These are phyloP conservation scores for Nelumbo lutea DNA, from an alignment of 164 flowering plant species.

Conservation along the genomic window DNA sequence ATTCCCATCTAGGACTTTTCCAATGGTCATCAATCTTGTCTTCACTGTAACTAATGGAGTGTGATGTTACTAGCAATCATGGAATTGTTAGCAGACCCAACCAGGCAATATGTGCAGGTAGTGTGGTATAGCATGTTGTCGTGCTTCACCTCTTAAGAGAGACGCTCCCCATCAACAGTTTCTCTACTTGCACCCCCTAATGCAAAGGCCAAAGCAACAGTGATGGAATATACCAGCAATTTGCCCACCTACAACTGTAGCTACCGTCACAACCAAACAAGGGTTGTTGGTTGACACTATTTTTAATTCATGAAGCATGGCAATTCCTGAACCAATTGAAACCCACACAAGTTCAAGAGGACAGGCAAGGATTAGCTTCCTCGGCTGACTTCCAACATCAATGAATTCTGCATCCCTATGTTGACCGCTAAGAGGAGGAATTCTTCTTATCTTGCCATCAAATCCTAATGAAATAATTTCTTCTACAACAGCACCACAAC, in stretches of 20 bases:
- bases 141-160: constrained; percentile 59
- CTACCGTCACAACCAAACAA: constrained; percentile 75
- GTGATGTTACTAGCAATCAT: too few species aligned
- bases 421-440: constrained; percentile 55
- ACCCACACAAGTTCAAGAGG: constrained; percentile 65
- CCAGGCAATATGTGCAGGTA: too few species aligned
- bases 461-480: constrained; percentile 76
- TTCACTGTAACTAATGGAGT: too few species aligned
- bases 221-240: constrained; percentile 64
- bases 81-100: too few species aligned
- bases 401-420: constrained; percentile 63
- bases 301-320: constrained; percentile 61
- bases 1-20: too few species aligned
- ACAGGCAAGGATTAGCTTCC: constrained; percentile 68
- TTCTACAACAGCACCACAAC: constrained; percentile 68
- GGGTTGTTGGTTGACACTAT: constrained; percentile 62
- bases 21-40: too few species aligned
- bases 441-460: constrained; percentile 86
- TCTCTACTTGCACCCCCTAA: constrained; percentile 83
- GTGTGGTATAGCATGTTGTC: too few species aligned
- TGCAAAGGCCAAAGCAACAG: constrained; percentile 84
- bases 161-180: constrained; percentile 90
- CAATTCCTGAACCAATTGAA: constrained; percentile 76
- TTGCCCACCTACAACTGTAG: constrained; percentile 73
- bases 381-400: constrained; percentile 85